Base-by-base conservation (phyloP, 352 stramenopile genomes). In the Globisporangium orthogonon region DNA sequence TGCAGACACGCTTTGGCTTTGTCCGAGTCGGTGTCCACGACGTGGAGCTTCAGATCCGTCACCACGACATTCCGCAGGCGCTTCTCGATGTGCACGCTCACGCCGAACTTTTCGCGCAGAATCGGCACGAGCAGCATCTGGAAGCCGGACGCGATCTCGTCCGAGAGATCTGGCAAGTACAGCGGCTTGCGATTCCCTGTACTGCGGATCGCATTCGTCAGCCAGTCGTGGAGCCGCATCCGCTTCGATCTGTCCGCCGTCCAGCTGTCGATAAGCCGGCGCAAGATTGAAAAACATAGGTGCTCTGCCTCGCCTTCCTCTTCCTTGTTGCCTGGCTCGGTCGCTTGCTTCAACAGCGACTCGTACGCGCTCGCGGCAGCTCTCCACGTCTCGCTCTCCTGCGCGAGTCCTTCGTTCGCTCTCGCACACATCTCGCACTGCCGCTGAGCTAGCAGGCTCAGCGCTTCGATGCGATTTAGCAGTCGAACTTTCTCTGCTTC, bases 161-260 rank as follows among this genome's bases (percentile, higher is more conserved):
- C 71, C n/a, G 78, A 76, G 23, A 90, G 67, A 9, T 87, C 73
- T 14, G 77, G 69, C 13, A 90, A 45, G 57, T 86, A 83, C 13
- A 90, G 67, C 7, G 79, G 70, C 49, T 62, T 64, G 1, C 74
- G 70, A 37, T 73, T 77, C 7, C 77, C 79, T 13, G 77, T 88
- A 29, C 65, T 58, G 9, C 74, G 75, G 17, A 88, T 82, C 7
- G 75, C 71, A 31, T 83, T 86, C n/a, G 66, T 87, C 18, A 89
- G 68, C 77, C 79, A 89, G 67, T 89, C 79, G 45, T 86, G 71
- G 15, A 89, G 61, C 31, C 68, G 54, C 79, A 89, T 89, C 23
- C 75, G 62, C 62, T 89, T 87, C n/a, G 77, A 65, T 31, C 83
- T 85, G 64, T 89, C 79, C 17, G 70, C 74, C 15, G 79, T 87